phyloP scores from a whole-genome alignment of 306 rosid species.

The Oemleria cerasiformis region DNA sequence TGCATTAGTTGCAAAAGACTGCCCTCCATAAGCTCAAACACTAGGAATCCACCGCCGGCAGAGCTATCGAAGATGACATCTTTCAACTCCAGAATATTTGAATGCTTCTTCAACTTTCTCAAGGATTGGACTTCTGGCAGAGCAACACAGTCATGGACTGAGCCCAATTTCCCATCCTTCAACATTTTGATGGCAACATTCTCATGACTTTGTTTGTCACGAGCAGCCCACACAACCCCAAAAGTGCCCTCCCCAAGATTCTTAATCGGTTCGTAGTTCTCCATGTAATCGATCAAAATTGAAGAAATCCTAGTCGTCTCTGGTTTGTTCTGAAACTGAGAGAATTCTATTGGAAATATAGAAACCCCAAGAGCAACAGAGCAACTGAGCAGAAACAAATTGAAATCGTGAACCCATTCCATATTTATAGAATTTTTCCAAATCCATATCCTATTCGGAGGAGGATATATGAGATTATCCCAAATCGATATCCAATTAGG shows the following conservation, averaged over 20 bases:
- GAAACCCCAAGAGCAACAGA: too few relatives aligned
- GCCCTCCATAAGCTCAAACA: constrained; percentile 7
- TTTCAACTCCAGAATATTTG: neutral
- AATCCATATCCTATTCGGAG: too few relatives aligned
- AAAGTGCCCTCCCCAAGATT: neutral
- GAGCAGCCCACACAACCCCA: neutral
- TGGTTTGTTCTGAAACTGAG: too few relatives aligned
- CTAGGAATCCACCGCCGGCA: neutral
- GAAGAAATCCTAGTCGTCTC: too few relatives aligned
- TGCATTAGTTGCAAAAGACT: neutral
- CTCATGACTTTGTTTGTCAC: neutral
- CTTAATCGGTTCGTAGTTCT: neutral
- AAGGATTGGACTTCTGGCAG: neutral
- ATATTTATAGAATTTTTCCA: too few relatives aligned
- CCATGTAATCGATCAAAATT: neutral
- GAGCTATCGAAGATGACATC: neutral
- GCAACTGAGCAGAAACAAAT: too few relatives aligned
- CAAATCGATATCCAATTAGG: too few relatives aligned
- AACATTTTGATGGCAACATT: neutral
- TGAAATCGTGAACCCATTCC: too few relatives aligned
- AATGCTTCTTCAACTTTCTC: neutral
- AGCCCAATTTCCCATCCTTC: neutral
- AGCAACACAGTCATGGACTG: neutral
- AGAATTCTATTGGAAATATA: too few relatives aligned
- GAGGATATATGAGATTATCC: too few relatives aligned